Base-by-base conservation (phyloP, 169 alveolate species). In the Theileria orientalis region DNA sequence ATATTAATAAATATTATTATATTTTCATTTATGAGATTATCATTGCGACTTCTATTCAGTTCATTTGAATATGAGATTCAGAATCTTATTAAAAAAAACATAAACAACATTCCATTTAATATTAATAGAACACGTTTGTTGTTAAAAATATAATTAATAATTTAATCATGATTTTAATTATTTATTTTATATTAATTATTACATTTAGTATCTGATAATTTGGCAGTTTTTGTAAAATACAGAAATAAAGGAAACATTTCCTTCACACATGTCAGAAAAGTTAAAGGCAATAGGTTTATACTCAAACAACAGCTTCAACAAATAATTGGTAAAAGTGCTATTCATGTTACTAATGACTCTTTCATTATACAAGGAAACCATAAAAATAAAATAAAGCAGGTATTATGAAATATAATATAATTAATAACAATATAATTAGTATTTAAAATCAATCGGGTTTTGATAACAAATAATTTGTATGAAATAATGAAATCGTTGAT, bases 141-240 rank as follows among this genome's bases (percentile, higher is more conserved):
- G 14, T 13, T 13, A 14, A 14, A 14, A 13, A 57, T 16, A 57
- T 35, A 47, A 25, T 27, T 1, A 29, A n/a, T 3, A 3, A n/a
- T 16, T 40, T 30, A 21, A 13, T 37, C 19, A 13, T 47, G 21
- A 11, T 3, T n/a, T 47, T 47, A n/a, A n/a, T 9, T 47, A 47
- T 47, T n/a, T 37, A 51, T 23, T 21, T 19, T 5, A 29, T 61
- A 25, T 61, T 35, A 42, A 16, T n/a, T 30, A 0, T 47, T 23
- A n/a, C n/a, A 33, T 40, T 21, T 56, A 88, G 93, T 90, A 14
- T 88, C 93, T 1, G 93, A 83, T 19, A 88, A 88, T 68, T 68
- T 88, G 47, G 90, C 93, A n/a, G 91, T 88, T 27, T 88, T 88
- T 59, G 86, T 88, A 42, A 88, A 83, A 60, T 69, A 88, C 78